These are phyloP conservation scores for Phylloboletellus chloephorus DNA, from an alignment of 1,284 basidiomycete species.

Conservation along the genomic window DNA sequence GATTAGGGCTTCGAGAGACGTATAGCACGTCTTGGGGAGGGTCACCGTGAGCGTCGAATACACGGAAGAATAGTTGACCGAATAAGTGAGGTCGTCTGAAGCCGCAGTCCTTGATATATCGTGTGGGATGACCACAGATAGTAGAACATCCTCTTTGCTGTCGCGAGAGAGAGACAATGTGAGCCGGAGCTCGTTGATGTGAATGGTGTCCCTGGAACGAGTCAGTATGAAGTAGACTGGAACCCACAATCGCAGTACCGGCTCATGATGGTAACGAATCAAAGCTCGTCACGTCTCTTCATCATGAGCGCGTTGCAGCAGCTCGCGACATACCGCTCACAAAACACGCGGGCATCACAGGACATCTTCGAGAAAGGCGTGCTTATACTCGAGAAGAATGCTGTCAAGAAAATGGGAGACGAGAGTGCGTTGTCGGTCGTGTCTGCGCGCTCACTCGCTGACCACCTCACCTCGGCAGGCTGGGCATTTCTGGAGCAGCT, in stretches of 20 bases:
- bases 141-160: constrained; percentile 38
- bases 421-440: constrained; percentile 41
- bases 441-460: neutral
- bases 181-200: constrained; percentile 45
- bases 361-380: constrained; percentile 64
- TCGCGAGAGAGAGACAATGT: constrained; percentile 37
- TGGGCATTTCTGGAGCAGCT: constrained; percentile 91
- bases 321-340: constrained; percentile 65
- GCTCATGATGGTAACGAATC: constrained; percentile 6
- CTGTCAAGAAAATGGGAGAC: constrained; percentile 49
- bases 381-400: constrained; percentile 50
- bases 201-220: constrained; percentile 36
- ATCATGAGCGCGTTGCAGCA: constrained; percentile 53
- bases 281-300: constrained; percentile 2
- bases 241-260: neutral
- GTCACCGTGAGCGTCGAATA: constrained; percentile 32
- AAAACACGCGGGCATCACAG: constrained; percentile 64
- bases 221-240: neutral
- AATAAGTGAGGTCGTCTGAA: constrained; percentile 53
- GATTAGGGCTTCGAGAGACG: constrained; percentile 18
- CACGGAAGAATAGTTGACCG: constrained; percentile 56
- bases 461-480: constrained; percentile 38
- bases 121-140: constrained; percentile 53
- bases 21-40: constrained; percentile 8
- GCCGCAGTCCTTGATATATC: constrained; percentile 49